These are phyloP conservation scores for Solioccasus polychromus DNA, from an alignment of 768 basidiomycete genomes.

Conservation along the genomic window DNA sequence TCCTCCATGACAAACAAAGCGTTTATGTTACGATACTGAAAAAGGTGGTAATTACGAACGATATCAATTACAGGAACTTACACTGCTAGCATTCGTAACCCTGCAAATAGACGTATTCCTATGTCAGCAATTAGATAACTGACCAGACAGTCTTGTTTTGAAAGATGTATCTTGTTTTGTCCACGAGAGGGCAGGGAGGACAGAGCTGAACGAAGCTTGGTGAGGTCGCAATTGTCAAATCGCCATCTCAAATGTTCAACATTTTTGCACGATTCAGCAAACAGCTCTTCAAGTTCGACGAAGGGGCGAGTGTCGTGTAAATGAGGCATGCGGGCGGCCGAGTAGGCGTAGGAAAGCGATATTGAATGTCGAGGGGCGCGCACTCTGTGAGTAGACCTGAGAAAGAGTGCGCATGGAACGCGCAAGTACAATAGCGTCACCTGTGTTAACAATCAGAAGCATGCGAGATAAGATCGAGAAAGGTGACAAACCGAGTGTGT, in stretches of 20 bases:
- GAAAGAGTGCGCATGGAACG: conserved; percentile 32
- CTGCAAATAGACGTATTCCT: conserved; percentile 9
- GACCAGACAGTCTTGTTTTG: conserved; percentile 31
- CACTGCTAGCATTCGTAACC: conserved; percentile 29
- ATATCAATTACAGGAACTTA: too few relatives aligned
- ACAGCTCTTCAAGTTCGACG: conserved; percentile 19
- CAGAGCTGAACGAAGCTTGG: conserved; percentile 13
- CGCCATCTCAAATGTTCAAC: conserved; percentile 18
- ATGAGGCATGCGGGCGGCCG: conserved; percentile 23
- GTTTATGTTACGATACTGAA: conserved; percentile 18
- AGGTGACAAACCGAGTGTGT: conserved; percentile 26
- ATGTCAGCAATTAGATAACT: conserved; percentile 23
- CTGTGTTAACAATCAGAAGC: conserved; percentile 11
- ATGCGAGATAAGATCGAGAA: background rate
- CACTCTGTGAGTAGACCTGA: conserved; percentile 8
- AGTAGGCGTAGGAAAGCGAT: conserved; percentile 16
- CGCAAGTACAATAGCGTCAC: conserved; percentile 27
- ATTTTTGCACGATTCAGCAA: conserved; percentile 7
- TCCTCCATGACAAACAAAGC: conserved; percentile 18
- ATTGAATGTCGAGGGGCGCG: conserved; percentile 22
- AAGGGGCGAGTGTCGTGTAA: conserved; percentile 16
- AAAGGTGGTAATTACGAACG: too few relatives aligned
- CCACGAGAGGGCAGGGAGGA: background rate
- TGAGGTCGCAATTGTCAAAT: conserved; percentile 9
- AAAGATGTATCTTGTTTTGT: conserved; percentile 5